Conservation (phyloP, 371 early-diverging fungal genomes). For the Lichtheimia hyalospora region DNA sequence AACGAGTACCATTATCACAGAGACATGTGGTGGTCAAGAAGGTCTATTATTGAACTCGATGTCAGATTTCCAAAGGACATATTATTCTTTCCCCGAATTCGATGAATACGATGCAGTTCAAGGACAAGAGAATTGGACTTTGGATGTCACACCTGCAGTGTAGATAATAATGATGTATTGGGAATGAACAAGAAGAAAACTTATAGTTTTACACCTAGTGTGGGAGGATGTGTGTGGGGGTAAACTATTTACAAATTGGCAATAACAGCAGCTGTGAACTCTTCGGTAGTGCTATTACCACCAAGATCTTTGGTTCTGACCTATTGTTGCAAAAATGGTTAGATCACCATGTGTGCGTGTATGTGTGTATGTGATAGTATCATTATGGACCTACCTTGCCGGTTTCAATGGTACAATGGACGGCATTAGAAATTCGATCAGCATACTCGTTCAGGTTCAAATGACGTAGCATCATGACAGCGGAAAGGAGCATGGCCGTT, state of each 20-base stretch:
- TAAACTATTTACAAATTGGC: slow-evolving; percentile 51
- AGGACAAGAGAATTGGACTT: neutral
- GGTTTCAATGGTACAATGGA: slow-evolving; percentile 74
- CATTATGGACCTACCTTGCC: slow-evolving; percentile 35
- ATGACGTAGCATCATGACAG: slow-evolving; percentile 97
- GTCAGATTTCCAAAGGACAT: slow-evolving; percentile 11
- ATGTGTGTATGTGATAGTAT: too few relatives aligned
- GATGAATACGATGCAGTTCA: slow-evolving; percentile 2
- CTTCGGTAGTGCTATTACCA: slow-evolving; percentile 70
- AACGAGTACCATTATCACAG: too few relatives aligned
- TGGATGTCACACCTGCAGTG: too few relatives aligned
- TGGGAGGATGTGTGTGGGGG: neutral
- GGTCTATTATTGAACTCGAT: neutral
- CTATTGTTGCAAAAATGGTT: neutral
- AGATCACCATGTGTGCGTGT: neutral
- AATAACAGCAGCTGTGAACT: slow-evolving; percentile 86
- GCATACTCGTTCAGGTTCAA: slow-evolving; percentile 82
- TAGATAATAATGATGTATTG: neutral
- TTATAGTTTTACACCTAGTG: neutral
- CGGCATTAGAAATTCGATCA: slow-evolving; percentile 81
- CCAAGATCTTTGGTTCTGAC: slow-evolving; percentile 42
- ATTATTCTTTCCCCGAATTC: slow-evolving; percentile 15
- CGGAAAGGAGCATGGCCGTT: slow-evolving; percentile 91
- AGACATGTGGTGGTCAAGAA: neutral
- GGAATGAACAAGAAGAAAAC: neutral